phyloP scores from a whole-genome alignment of 257 asterid genomes.

The Capsicum chinense region DNA sequence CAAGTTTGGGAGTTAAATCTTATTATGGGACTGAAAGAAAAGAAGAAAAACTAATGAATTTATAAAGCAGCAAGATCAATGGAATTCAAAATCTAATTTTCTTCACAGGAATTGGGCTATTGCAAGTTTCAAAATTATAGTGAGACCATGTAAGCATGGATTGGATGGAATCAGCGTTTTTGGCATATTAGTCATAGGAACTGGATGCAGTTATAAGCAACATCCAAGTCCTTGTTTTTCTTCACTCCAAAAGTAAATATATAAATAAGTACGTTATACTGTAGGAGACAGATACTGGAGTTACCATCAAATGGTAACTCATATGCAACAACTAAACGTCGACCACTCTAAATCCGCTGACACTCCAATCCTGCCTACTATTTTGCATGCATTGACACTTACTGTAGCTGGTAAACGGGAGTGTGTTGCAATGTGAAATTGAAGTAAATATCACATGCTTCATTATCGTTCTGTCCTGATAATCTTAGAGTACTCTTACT shows the following conservation, averaged over 20 bases:
- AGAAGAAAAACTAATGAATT: neutral
- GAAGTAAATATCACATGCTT: neutral
- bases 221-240: neutral
- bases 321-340: neutral
- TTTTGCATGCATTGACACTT: neutral
- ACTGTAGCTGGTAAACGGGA: neutral
- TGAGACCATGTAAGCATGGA: neutral
- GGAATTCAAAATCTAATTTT: neutral
- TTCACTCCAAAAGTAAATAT: no score
- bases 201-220: no score
- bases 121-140: neutral
- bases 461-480: neutral
- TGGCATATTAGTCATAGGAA: no score
- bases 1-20: neutral
- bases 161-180: neutral
- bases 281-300: neutral
- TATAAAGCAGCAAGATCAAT: neutral
- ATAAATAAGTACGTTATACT: no score
- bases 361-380: neutral
- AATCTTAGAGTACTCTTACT: neutral
- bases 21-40: neutral
- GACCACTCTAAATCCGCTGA: neutral
- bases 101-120: neutral
- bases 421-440: neutral
- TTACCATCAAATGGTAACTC: neutral